A percentile compares a stretch with the other conserved stretches of the same genome.
Conservation (phyloP, 441 rosid genomes). For the Capsella rubella region DNA sequence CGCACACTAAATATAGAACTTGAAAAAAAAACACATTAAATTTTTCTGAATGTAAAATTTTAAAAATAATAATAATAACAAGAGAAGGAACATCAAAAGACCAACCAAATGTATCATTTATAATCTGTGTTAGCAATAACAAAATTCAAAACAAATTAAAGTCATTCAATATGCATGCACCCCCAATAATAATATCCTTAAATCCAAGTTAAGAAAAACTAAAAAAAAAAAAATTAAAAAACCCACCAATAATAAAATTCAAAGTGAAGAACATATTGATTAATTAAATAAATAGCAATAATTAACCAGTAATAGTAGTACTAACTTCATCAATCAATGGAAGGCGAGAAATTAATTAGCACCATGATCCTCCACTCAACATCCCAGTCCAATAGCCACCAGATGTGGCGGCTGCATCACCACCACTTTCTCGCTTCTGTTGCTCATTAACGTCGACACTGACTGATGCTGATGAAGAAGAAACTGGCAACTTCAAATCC, state of each 20-base stretch:
- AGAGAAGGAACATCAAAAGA: conserved; percentile 37
- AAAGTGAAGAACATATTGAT: conserved; percentile 30
- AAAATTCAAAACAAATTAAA: conserved; percentile 44
- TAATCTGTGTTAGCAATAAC: conserved; percentile 46
- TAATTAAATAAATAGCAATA: conserved; percentile 43
- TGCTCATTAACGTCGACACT: conserved; percentile 54
- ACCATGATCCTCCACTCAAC: conserved; percentile 96
- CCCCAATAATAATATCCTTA: conserved; percentile 36
- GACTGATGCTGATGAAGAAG: conserved; percentile 39
- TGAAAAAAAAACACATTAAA: neutral
- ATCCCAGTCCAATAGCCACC: conserved; percentile 92
- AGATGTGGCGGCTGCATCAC: conserved; percentile 47
- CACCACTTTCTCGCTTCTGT: conserved; percentile 61
- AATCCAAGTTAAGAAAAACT: conserved; percentile 32
- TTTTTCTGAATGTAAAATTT: neutral
- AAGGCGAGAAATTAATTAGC: conserved; percentile 42
- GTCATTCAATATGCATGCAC: conserved; percentile 49
- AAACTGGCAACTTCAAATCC: conserved; percentile 71
- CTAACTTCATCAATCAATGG: conserved; percentile 22
- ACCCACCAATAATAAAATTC: conserved; percentile 37
- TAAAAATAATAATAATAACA: neutral
- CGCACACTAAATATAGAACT: neutral
- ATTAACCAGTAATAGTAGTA: conserved; percentile 39
- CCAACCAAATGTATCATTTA: conserved; percentile 46
- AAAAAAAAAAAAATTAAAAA: neutral